Base-by-base conservation (phyloP, 140 eudicot genomes). In the Senecio squalidus region DNA sequence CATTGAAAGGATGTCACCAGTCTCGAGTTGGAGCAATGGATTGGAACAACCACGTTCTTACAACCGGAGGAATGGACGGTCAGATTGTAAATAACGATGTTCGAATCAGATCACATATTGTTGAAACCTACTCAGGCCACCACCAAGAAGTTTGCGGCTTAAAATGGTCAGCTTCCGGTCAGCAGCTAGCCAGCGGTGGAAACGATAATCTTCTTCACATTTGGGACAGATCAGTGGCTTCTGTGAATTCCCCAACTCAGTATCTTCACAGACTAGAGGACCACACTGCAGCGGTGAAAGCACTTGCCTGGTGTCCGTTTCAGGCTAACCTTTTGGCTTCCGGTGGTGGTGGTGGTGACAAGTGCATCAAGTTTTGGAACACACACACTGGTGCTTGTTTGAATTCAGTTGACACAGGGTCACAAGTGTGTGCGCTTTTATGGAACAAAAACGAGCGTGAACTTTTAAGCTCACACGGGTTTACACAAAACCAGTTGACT, bases 241-340 rank as follows among this genome's bases (percentile, higher is more conserved):
- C 95, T 2, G 50, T 79, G 2, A 74, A 76, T 33, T 51, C 84
- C 1, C 70, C 87, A 0, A 83, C 85, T 3, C 91, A 86, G 49
- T 83, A 73, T 76, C 94, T 91, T 43, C 98, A 91, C 74, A 64
- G 98, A 76, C 78, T 86, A 1, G 88, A 83, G 64, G 98, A 91
- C 26, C 98, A 86, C 55, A 81, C 94, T 0, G 94, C 96, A 24
- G 94, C 96, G 2, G 98, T 91, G 0, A 91, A 86, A 74, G 96
- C 98, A 23, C 91, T 91, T 2, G 96, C 98, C 2, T 91, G 98
- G 96, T 91, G 98, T 50, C 94, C 98, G 6, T 86, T 91, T 68
- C 98, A 91, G 67, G 78, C 79, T 0, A 86, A 91, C 39, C 70
- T 91, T 54, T 65, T 91, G 34, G 98, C 98, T 15, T 78, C 98